Evolutionary conservation across 768 basidiomycete genomes (phyloP).

Genomic region (Mycena maculata): DNA sequence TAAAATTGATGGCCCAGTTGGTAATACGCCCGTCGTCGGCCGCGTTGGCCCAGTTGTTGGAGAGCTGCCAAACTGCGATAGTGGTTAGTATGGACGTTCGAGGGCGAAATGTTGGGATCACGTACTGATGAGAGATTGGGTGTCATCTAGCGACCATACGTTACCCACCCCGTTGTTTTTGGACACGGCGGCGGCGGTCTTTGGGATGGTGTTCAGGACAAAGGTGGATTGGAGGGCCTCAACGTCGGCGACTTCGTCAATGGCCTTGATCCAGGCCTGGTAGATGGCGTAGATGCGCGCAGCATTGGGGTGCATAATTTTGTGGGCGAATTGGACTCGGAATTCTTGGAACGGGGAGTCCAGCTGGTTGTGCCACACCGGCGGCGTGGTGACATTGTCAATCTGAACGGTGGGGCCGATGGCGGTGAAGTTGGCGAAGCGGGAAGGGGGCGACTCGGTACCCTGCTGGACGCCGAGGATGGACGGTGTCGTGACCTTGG

Average conservation of each 20-base stretch:
- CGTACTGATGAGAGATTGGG: background rate
- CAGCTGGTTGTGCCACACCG: background rate
- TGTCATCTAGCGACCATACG: background rate
- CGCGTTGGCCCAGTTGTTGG: background rate
- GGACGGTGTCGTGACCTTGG: background rate
- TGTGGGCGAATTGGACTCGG: background rate
- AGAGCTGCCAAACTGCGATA: background rate
- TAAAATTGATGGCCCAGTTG: background rate
- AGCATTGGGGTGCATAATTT: background rate
- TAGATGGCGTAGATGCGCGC: background rate
- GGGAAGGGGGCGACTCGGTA: background rate
- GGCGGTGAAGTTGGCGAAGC: background rate
- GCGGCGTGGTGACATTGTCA: background rate
- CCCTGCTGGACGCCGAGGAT: background rate
- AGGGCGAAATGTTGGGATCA: background rate
- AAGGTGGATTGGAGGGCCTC: background rate
- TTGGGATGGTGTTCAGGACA: background rate
- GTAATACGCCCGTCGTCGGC: slow-evolving; percentile 1
- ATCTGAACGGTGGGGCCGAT: background rate
- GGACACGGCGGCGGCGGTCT: slow-evolving; percentile 1
- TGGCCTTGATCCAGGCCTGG: background rate
- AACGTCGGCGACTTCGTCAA: background rate
- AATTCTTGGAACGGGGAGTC: background rate
- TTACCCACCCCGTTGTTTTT: background rate
- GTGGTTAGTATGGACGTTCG: background rate